Evolutionary conservation across 257 asterid genomes (phyloP).

Genomic region (Cinchona pubescens): DNA sequence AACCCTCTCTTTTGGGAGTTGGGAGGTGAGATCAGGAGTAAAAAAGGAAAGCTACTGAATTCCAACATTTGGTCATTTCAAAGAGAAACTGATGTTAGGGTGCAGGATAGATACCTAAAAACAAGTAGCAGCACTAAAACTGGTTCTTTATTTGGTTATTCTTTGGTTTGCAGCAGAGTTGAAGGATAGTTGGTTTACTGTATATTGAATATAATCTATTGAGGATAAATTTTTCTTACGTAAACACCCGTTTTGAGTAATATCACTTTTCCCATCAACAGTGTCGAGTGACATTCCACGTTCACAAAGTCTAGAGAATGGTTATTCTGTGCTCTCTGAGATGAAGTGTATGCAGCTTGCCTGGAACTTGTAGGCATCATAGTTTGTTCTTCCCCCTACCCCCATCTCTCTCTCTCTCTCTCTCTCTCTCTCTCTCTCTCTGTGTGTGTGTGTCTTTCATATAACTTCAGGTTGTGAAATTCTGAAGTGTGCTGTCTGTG

Average conservation of each 20-base stretch:
- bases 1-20: too few relatives aligned
- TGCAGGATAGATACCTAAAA: background rate
- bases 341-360: background rate
- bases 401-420: too few relatives aligned
- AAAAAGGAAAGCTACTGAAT: background rate
- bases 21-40: too few relatives aligned
- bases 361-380: background rate
- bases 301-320: background rate
- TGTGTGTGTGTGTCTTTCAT: too few relatives aligned
- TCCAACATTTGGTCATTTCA: background rate
- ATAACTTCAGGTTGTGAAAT: background rate
- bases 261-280: background rate
- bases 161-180: background rate
- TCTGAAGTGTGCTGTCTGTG: background rate
- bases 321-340: background rate
- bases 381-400: too few relatives aligned
- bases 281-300: background rate
- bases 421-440: too few relatives aligned
- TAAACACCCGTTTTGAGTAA: background rate
- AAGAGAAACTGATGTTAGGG: background rate
- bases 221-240: too few relatives aligned
- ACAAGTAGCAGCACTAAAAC: background rate
- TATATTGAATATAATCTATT: background rate
- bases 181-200: background rate
- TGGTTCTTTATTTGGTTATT: background rate